Evolutionary conservation across 2,329 filamentous ascomycete species (phyloP).

Genomic region (Diaporthe ilicicola): DNA sequence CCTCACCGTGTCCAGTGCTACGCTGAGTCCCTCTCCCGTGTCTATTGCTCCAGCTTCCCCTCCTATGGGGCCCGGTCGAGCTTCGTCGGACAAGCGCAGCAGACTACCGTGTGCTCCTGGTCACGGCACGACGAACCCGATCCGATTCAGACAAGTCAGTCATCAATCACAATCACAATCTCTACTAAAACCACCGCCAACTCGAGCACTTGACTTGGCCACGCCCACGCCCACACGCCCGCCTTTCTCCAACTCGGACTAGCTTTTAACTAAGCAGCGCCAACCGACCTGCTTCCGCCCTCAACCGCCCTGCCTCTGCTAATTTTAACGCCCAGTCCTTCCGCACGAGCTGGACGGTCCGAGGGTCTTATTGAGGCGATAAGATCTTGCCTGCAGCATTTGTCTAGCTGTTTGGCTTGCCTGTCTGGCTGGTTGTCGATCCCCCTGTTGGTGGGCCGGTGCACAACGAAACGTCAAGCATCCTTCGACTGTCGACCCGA

Average conservation of each 20-base stretch:
- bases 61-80: neutral
- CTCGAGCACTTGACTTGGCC: slow-evolving; percentile 3
- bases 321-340: neutral
- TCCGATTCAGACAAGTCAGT: neutral
- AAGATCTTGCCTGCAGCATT: neutral
- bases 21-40: neutral
- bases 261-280: slow-evolving; percentile 6
- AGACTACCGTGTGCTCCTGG: neutral
- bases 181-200: neutral
- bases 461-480: slow-evolving; percentile 1
- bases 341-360: slow-evolving; percentile 4
- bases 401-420: neutral
- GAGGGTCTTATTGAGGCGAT: neutral
- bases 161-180: slow-evolving; percentile 7
- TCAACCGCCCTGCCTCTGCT: neutral
- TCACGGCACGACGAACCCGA: neutral
- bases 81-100: neutral
- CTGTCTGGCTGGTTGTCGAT: neutral
- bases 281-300: neutral
- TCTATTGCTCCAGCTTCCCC: neutral
- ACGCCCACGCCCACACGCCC: neutral
- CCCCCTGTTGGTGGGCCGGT: slow-evolving; percentile 12
- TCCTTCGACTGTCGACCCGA: slow-evolving; percentile 10
- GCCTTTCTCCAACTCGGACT: slow-evolving; percentile 18
- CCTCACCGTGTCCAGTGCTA: slow-evolving; percentile 18